phyloP scores from a whole-genome alignment of 73 alveolate species.

The Symbiodinium natans region DNA sequence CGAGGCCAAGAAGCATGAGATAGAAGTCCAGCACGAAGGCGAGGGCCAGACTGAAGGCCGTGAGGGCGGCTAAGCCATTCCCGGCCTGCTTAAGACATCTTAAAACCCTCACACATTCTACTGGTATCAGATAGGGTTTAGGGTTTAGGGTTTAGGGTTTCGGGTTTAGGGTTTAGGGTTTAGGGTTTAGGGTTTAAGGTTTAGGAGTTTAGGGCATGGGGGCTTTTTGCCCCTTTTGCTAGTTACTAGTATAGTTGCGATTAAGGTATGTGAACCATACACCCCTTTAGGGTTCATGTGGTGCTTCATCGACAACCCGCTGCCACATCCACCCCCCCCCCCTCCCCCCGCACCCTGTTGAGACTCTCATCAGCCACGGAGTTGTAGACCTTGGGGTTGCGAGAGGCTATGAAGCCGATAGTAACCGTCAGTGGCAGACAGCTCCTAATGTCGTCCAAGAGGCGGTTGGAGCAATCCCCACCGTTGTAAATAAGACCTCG shows the following conservation, averaged over 20 bases:
- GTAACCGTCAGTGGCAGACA: background rate
- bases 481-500: conserved; percentile 42
- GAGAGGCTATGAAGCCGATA: background rate
- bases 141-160: too few species aligned
- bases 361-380: conserved; percentile 53
- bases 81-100: conserved; percentile 13
- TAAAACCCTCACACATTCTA: too few species aligned
- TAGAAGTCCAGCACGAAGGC: conserved; percentile 43
- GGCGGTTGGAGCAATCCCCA: conserved; percentile 48
- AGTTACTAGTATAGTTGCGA: too few species aligned
- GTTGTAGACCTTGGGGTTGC: conserved; percentile 39
- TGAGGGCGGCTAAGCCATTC: conserved; percentile 37
- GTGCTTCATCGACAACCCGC: too few species aligned
- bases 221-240: too few species aligned
- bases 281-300: too few species aligned
- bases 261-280: too few species aligned
- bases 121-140: too few species aligned
- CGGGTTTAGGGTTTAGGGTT: too few species aligned
- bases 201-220: too few species aligned
- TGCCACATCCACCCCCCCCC: too few species aligned
- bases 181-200: too few species aligned
- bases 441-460: conserved; percentile 26
- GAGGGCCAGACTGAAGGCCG: conserved; percentile 26
- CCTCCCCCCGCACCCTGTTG: conserved; percentile 35
- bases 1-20: conserved; percentile 30